Conservation (phyloP, 139 green algal genomes). For the Nannochloris sp. region DNA sequence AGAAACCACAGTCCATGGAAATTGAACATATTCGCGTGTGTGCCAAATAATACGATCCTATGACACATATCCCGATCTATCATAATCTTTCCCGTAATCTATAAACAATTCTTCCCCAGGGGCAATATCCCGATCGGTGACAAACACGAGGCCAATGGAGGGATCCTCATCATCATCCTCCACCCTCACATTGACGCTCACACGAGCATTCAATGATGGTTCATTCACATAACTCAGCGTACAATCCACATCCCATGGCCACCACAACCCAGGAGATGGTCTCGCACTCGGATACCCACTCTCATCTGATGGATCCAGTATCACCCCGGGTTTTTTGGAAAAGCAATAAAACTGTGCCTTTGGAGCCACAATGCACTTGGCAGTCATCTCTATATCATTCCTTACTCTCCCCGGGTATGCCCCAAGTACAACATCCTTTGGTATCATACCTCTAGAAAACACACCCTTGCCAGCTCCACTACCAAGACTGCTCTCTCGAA, state of each 20-base stretch:
- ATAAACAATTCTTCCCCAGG: slow-evolving; percentile 37
- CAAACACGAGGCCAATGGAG: slow-evolving; percentile 14
- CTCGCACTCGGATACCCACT: slow-evolving; percentile 18
- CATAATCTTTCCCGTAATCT: slow-evolving; percentile 43
- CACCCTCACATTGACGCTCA: slow-evolving; percentile 32
- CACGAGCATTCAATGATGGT: slow-evolving; percentile 14
- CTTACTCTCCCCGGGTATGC: slow-evolving; percentile 44
- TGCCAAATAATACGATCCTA: slow-evolving; percentile 3
- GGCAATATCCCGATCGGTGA: neutral
- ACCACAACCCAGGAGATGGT: slow-evolving; percentile 32
- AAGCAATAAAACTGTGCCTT: slow-evolving; percentile 31
- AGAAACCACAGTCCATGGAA: slow-evolving; percentile 1
- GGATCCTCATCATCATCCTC: slow-evolving; percentile 22
- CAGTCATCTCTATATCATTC: slow-evolving; percentile 25
- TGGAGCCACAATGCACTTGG: slow-evolving; percentile 27
- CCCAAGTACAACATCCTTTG: slow-evolving; percentile 31
- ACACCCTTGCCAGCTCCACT: slow-evolving; percentile 30
- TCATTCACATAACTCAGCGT: slow-evolving; percentile 45
- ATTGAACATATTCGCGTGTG: slow-evolving; percentile 35
- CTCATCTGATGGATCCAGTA: slow-evolving; percentile 46
- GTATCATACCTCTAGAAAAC: slow-evolving; percentile 35
- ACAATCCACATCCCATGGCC: slow-evolving; percentile 28
- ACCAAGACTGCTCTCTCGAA: slow-evolving; percentile 19
- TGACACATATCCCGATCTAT: slow-evolving; percentile 21
- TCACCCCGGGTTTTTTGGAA: slow-evolving; percentile 4